These are phyloP conservation scores for Scorias spongiosa DNA, from an alignment of 2,329 filamentous ascomycete species.

Conservation along the genomic window DNA sequence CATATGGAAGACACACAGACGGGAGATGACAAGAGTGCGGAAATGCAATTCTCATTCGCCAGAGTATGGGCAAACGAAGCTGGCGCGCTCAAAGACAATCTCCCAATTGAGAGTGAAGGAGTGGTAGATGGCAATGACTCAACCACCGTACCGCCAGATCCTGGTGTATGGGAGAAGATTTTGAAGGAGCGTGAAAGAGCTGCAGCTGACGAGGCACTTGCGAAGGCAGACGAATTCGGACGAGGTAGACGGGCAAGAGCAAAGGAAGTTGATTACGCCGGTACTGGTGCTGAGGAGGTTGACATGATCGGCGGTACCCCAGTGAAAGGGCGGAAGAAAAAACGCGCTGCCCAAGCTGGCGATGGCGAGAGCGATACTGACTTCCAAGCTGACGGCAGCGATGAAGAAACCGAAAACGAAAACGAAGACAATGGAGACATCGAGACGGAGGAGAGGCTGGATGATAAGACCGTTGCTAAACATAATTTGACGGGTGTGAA, in stretches of 20 bases:
- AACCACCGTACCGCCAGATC: slow-evolving; percentile 38
- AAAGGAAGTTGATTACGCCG: slow-evolving; percentile 33
- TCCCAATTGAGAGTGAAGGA: slow-evolving; percentile 25
- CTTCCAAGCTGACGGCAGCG: slow-evolving; percentile 30
- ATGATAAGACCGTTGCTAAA: slow-evolving; percentile 12
- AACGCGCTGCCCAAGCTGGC: slow-evolving; percentile 11
- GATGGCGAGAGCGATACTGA: slow-evolving; percentile 33
- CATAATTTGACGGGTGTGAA: slow-evolving; percentile 8
- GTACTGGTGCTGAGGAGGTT: slow-evolving; percentile 14
- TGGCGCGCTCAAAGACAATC: slow-evolving; percentile 33
- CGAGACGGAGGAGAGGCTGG: slow-evolving; percentile 3
- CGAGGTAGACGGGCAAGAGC: slow-evolving; percentile 59
- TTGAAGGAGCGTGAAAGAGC: slow-evolving; percentile 66
- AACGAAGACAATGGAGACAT: slow-evolving; percentile 1
- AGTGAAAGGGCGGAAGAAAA: slow-evolving; percentile 16
- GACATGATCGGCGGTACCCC: slow-evolving; percentile 15
- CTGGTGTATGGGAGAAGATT: slow-evolving; percentile 79
- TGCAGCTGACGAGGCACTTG: slow-evolving; percentile 56
- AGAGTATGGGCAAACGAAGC: slow-evolving; percentile 83
- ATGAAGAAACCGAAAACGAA: slow-evolving; percentile 19
- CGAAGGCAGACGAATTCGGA: slow-evolving; percentile 60
- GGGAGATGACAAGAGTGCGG: slow-evolving; percentile 45
- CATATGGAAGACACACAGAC: slow-evolving; percentile 57
- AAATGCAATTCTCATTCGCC: slow-evolving; percentile 77
- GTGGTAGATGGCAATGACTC: slow-evolving; percentile 29